Conservation (phyloP, 1,139 yeast genomes). For the Saccharomyces pastorianus region DNA sequence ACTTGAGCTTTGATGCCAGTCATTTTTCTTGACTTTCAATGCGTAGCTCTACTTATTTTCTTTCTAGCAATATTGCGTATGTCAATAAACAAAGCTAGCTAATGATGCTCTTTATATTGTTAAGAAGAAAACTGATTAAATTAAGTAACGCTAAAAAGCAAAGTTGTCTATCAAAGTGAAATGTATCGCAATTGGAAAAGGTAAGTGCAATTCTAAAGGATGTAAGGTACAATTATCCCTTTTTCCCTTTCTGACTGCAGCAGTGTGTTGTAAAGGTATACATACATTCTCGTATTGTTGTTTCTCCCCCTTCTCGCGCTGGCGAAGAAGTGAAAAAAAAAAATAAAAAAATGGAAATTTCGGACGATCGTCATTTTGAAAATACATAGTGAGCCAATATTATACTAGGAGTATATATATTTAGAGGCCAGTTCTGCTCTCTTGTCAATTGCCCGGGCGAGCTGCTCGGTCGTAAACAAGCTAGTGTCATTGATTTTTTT, state of each 20-base stretch:
- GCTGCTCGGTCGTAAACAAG: constrained; percentile 18
- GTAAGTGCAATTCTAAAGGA: background rate
- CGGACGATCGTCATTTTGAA: background rate
- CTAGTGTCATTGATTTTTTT: constrained; percentile 22
- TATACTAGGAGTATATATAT: constrained; percentile 12
- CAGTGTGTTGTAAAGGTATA: background rate
- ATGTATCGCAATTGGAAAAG: background rate
- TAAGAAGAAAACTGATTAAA: background rate
- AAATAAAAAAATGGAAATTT: background rate
- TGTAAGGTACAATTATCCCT: background rate
- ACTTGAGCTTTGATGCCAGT: background rate
- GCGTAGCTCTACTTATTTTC: background rate
- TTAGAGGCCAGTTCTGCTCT: constrained; percentile 27
- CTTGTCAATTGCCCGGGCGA: constrained; percentile 24
- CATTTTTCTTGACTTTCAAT: background rate
- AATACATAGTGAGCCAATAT: background rate
- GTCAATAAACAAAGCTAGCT: background rate
- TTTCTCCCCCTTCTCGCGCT: background rate
- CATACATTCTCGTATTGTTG: background rate
- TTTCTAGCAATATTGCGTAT: background rate
- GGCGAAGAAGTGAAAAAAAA: background rate
- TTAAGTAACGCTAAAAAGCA: background rate
- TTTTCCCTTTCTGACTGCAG: background rate
- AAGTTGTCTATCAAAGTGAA: background rate
- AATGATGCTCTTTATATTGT: background rate